These are phyloP conservation scores for Bolboschoenoplectus hybrid DNA, from an alignment of 202 grass and related monocot species.

Conservation along the genomic window DNA sequence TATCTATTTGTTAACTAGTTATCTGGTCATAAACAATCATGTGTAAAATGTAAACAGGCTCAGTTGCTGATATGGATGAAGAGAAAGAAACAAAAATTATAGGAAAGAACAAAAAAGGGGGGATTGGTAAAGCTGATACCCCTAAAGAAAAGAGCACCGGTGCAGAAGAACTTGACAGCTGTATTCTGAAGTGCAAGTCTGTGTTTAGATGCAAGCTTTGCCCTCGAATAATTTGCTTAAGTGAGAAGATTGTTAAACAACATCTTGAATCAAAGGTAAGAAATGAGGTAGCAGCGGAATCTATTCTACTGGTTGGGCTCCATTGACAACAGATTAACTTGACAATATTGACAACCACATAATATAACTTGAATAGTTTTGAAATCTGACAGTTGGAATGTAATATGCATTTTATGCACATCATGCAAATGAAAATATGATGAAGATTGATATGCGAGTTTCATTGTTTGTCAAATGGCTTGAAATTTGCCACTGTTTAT, in stretches of 20 bases:
- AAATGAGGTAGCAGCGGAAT: not conserved
- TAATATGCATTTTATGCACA: not conserved
- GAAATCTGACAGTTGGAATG: not conserved
- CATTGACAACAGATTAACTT: not conserved
- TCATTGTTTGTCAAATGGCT: conserved; percentile 12
- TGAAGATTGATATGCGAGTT: not conserved
- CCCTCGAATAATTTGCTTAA: conserved; percentile 86
- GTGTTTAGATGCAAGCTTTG: conserved; percentile 92
- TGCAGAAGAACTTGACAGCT: conserved; percentile 54
- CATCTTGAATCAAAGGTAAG: conserved; percentile 92
- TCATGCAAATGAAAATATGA: not conserved
- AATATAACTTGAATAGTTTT: not conserved
- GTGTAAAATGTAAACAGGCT: conserved; percentile 25
- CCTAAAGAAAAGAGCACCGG: conserved; percentile 40
- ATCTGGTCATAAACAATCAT: not conserved
- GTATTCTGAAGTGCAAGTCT: conserved; percentile 82
- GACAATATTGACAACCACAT: not conserved
- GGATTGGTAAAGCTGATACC: conserved; percentile 37
- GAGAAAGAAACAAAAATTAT: conserved; percentile 35
- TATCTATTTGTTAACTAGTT: not conserved
- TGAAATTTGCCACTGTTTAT: not conserved
- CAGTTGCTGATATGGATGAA: conserved; percentile 54
- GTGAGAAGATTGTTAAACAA: conserved; percentile 63
- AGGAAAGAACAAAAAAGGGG: conserved; percentile 46
- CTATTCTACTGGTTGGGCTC: not conserved